Conservation (phyloP, 2,329 filamentous ascomycete species). For the Coniochaeta sp. region DNA sequence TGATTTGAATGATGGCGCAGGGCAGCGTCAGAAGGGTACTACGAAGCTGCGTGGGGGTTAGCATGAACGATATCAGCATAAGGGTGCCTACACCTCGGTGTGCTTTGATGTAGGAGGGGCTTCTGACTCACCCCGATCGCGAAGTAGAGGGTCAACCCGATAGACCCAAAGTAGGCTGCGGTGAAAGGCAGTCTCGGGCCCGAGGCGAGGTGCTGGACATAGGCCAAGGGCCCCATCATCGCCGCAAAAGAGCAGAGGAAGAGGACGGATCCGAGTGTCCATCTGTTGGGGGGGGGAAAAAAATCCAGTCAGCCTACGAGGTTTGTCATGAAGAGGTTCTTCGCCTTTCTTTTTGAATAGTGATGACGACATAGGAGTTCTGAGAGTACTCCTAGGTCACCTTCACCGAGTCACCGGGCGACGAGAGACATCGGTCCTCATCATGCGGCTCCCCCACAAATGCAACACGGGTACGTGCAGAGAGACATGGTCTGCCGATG, state of each 20-base stretch:
- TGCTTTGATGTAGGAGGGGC: background rate
- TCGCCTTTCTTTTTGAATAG: background rate
- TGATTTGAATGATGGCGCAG: conserved; percentile 75
- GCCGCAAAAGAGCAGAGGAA: conserved; percentile 91
- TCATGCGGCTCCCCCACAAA: conserved; percentile 19
- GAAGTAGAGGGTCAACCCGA: conserved; percentile 84
- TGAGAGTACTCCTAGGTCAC: conserved; percentile 10
- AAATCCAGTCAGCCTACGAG: conserved; percentile 6
- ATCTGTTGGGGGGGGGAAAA: conserved; percentile 60
- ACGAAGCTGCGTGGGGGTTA: conserved; percentile 53
- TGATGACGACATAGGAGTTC: conserved; percentile 4
- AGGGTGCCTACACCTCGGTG: background rate
- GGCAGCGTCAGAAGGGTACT: conserved; percentile 80
- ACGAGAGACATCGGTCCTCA: conserved; percentile 7
- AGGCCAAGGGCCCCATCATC: conserved; percentile 84
- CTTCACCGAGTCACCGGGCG: conserved; percentile 13
- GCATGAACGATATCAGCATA: too few species aligned
- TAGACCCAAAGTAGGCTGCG: conserved; percentile 89
- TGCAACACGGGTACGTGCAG: conserved; percentile 28
- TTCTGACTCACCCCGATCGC: conserved; percentile 72
- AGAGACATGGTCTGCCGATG: conserved; percentile 14
- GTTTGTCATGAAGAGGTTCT: background rate
- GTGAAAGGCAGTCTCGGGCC: conserved; percentile 85
- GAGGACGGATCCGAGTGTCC: conserved; percentile 85
- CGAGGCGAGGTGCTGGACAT: conserved; percentile 78